Percentiles rank a stretch among this genome's conserved stretches.
These are phyloP conservation scores for Styphnolobium japonicum DNA, from an alignment of 306 rosid genomes.

Conservation along the genomic window DNA sequence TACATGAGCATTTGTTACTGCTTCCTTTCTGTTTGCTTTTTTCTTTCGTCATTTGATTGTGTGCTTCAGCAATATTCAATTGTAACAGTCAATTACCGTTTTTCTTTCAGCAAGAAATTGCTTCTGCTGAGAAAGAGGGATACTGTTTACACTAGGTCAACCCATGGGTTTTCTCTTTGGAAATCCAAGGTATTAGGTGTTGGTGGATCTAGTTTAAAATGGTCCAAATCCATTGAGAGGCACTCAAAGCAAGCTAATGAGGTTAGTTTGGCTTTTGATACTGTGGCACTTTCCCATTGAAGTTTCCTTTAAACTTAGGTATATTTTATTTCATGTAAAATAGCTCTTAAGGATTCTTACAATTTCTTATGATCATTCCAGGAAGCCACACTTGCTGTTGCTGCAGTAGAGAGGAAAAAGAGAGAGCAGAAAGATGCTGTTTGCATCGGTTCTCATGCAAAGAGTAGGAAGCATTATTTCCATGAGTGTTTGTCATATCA, in stretches of 20 bases:
- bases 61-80: conserved; percentile 28
- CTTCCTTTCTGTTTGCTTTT: neutral
- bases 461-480: conserved; percentile 58
- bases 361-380: conserved; percentile 35
- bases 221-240: conserved; percentile 97
- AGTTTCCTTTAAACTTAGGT: neutral
- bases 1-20: conserved; percentile 29
- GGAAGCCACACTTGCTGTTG: conserved; percentile 98
- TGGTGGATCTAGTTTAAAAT: conserved; percentile 93
- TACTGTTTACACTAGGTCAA: conserved; percentile 83
- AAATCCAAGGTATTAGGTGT: conserved; percentile 91
- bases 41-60: neutral
- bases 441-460: conserved; percentile 44
- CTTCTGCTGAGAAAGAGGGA: conserved; percentile 80
- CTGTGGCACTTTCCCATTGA: neutral
- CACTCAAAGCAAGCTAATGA: conserved; percentile 86
- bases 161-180: conserved; percentile 82
- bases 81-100: conserved; percentile 14
- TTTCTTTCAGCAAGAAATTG: conserved; percentile 71
- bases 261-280: conserved; percentile 58
- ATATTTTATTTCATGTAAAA: conserved; percentile 17
- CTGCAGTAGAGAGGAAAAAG: conserved; percentile 85
- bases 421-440: conserved; percentile 66
- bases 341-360: neutral
- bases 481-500: conserved; percentile 44